Percentiles rank a stretch among this genome's conserved stretches.
These are phyloP conservation scores for Cryptococcus wingfieldii DNA, from an alignment of 1,284 basidiomycete genomes.

Conservation along the genomic window DNA sequence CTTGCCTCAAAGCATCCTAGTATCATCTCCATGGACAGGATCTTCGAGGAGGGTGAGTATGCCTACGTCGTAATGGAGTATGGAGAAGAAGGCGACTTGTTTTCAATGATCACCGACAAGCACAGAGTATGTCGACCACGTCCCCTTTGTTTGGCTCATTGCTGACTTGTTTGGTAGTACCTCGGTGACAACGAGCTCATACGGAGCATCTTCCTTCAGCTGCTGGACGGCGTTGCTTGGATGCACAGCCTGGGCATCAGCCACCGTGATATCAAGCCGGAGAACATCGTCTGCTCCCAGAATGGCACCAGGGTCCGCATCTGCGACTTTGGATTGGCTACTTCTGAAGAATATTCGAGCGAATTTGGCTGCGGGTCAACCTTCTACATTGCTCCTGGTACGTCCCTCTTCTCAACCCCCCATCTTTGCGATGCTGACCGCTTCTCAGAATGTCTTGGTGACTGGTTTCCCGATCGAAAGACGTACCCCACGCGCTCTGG, in stretches of 20 bases:
- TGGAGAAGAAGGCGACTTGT: conserved; percentile 84
- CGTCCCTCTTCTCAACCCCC: not conserved
- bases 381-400: conserved; percentile 48
- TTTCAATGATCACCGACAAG: conserved; percentile 65
- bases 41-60: conserved; percentile 65
- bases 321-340: conserved; percentile 88
- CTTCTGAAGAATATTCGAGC: conserved; percentile 75
- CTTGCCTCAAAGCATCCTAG: conserved; percentile 69
- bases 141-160: not conserved
- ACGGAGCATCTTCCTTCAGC: conserved; percentile 81
- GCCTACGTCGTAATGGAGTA: conserved; percentile 63
- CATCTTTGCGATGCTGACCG: not conserved
- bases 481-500: conserved; percentile 67
- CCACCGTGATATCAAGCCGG: conserved; percentile 96
- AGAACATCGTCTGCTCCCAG: conserved; percentile 86
- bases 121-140: conserved; percentile 39
- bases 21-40: conserved; percentile 83
- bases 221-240: conserved; percentile 89
- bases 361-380: conserved; percentile 73
- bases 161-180: conserved; percentile 52
- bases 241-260: conserved; percentile 68
- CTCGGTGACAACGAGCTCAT: conserved; percentile 75
- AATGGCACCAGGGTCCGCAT: conserved; percentile 75
- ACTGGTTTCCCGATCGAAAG: conserved; percentile 49
- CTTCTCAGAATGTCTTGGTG: conserved; percentile 79